Evolutionary conservation across 2,329 filamentous ascomycete species (phyloP), one percentile per base, ranked within the genome.

Genomic region (Aureobasidium sp.): DNA sequence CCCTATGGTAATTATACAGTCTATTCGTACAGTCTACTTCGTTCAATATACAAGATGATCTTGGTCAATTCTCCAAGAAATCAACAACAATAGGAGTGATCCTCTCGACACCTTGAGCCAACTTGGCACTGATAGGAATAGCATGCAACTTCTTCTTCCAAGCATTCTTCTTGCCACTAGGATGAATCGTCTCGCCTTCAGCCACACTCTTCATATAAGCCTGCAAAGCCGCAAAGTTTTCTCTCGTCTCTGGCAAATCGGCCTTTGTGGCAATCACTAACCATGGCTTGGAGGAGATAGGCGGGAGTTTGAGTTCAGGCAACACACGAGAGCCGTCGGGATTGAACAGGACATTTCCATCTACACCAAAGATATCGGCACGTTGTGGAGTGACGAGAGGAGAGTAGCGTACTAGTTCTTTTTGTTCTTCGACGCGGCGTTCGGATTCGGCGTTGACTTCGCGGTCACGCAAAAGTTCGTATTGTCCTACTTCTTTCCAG

Each of bases 241-340:
- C 87, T 76, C 94, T 88, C 2, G 96, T 97, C 4, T 87, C 87
- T 4, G 90, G 88, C 64, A 97, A 77, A 76, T 98, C 95, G 1
- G 93, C 95, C 80, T 98, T 98, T 25, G 95, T 98, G 1, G 93
- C 95, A 50, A 98, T 90, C 7, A 98, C 95, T 73, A 97, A 96
- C 96, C 96, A 99, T 0, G 96, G 95, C 81, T 99, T 99, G 40
- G 88, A 88, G n/a, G 93, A 92, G 70, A 98, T 97, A 47, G 91
- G 89, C 23, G 93, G 84, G 15, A 87, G 80, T 43, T 79, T 78
- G 42, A 87, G 77, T 29, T 80, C 83, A 47, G 82, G 84, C 25
- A 88, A 78, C 42, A 66, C 55, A 47, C 67, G 33, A 54, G 71
- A 68, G 38, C 69, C 66, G 25, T 71, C 66, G 15, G 70, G 69